phyloP scores from a whole-genome alignment of 768 basidiomycete species.

The Lepiota brunneoincarnata region DNA sequence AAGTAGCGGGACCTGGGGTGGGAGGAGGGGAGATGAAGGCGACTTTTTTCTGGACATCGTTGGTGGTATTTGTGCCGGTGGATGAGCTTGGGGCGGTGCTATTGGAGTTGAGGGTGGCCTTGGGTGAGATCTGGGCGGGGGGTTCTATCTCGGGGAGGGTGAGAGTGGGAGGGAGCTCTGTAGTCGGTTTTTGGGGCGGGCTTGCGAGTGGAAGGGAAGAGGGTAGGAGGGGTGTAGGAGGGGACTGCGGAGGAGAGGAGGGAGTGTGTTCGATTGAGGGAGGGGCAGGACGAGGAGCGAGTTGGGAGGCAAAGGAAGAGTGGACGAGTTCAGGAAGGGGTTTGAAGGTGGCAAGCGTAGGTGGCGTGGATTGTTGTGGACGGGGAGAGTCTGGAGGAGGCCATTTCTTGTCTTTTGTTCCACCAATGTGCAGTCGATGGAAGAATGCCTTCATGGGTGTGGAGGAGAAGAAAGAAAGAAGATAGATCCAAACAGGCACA shows the following conservation, averaged over 20 bases:
- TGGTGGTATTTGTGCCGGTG: slow-evolving; percentile 22
- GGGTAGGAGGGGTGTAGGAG: slow-evolving; percentile 23
- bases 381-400: slow-evolving; percentile 44
- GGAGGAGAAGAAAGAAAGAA: slow-evolving; percentile 8
- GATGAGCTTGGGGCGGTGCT: slow-evolving; percentile 19
- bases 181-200: neutral
- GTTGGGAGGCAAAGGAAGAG: slow-evolving; percentile 30
- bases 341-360: slow-evolving; percentile 57
- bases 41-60: slow-evolving; percentile 77
- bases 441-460: slow-evolving; percentile 80
- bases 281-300: slow-evolving; percentile 28
- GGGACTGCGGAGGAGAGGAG: slow-evolving; percentile 28
- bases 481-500: slow-evolving; percentile 26
- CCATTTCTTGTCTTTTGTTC: slow-evolving; percentile 69
- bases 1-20: slow-evolving; percentile 61
- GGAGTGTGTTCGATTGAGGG: slow-evolving; percentile 22
- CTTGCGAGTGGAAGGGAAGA: neutral
- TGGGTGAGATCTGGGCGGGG: slow-evolving; percentile 31
- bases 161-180: slow-evolving; percentile 8
- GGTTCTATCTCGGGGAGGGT: slow-evolving; percentile 23
- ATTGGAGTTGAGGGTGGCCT: slow-evolving; percentile 27
- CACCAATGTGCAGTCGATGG: slow-evolving; percentile 68
- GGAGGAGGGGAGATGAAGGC: slow-evolving; percentile 83
- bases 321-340: slow-evolving; percentile 69
- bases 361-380: slow-evolving; percentile 36